Evolutionary conservation across 208 protist genomes (phyloP).

Genomic region (Acanthamoeba divionensis): DNA sequence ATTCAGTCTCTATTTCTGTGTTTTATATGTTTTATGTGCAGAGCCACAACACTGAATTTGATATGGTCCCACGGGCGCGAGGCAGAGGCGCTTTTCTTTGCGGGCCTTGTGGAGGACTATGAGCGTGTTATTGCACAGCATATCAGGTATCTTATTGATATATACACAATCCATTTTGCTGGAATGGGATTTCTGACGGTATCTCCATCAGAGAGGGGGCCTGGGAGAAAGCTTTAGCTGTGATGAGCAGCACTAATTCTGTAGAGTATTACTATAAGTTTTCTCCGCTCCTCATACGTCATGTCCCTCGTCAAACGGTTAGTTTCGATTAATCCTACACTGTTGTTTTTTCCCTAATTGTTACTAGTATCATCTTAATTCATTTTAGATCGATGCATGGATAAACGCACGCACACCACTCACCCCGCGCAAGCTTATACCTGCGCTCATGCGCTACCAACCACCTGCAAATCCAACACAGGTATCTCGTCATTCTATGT

Average conservation of each 20-base stretch:
- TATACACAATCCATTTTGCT: too few relatives aligned
- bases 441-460: constrained; percentile 89
- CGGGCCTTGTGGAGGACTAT: constrained; percentile 81
- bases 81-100: constrained; percentile 83
- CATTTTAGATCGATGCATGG: constrained; percentile 59
- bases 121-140: too few relatives aligned
- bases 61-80: constrained; percentile 86
- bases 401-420: constrained; percentile 56
- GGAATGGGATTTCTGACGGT: too few relatives aligned
- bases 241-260: constrained; percentile 42
- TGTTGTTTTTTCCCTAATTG: constrained; percentile 78
- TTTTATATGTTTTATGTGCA: constrained; percentile 61
- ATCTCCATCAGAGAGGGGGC: constrained; percentile 5
- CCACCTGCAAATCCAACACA: constrained; percentile 53
- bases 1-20: background rate
- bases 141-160: too few relatives aligned
- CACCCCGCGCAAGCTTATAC: constrained; percentile 85
- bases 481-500: constrained; percentile 22
- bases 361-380: constrained; percentile 75
- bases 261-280: constrained; percentile 89
- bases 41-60: constrained; percentile 76
- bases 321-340: too few relatives aligned
- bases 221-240: constrained; percentile 55
- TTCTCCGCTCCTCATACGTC: constrained; percentile 85
- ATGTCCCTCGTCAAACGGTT: constrained; percentile 84